Evolutionary conservation across 495 filamentous ascomycete genomes (phyloP).

Genomic region (Aspergillus campestris): DNA sequence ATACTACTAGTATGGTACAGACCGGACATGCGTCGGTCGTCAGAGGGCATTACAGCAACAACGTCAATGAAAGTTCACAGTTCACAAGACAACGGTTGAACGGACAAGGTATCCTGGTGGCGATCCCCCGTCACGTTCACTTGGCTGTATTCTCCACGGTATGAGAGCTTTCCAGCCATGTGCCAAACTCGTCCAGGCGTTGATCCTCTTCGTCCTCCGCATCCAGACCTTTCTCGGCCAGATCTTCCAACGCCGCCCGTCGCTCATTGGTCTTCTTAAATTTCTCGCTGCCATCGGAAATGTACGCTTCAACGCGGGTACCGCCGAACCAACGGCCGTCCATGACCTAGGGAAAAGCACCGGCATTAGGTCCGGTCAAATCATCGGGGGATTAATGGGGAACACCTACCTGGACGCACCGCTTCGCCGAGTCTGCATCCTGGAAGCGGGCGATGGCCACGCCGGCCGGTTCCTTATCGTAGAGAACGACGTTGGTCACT

Average conservation of each 20-base stretch:
- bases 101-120: too few species aligned
- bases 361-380: not conserved
- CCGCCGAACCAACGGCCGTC: constrained; percentile 73
- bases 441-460: constrained; percentile 76
- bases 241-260: constrained; percentile 33
- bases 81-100: not conserved
- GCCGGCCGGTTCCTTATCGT: constrained; percentile 79
- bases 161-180: constrained; percentile 42
- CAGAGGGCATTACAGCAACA: constrained; percentile 6
- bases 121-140: not conserved
- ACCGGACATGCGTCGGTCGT: too few species aligned
- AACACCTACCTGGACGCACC: constrained; percentile 54
- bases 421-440: constrained; percentile 57
- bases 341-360: constrained; percentile 46
- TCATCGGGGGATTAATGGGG: not conserved
- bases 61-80: not conserved
- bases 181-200: constrained; percentile 47
- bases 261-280: constrained; percentile 60
- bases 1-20: too few species aligned
- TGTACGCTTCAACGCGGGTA: constrained; percentile 65
- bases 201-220: constrained; percentile 36
- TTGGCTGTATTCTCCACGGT: constrained; percentile 20
- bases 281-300: constrained; percentile 64
- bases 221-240: constrained; percentile 35
- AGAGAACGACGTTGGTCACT: constrained; percentile 86